phyloP scores from a whole-genome alignment of 2,329 filamentous ascomycete species.

The Colletotrichum tamarilloi region DNA sequence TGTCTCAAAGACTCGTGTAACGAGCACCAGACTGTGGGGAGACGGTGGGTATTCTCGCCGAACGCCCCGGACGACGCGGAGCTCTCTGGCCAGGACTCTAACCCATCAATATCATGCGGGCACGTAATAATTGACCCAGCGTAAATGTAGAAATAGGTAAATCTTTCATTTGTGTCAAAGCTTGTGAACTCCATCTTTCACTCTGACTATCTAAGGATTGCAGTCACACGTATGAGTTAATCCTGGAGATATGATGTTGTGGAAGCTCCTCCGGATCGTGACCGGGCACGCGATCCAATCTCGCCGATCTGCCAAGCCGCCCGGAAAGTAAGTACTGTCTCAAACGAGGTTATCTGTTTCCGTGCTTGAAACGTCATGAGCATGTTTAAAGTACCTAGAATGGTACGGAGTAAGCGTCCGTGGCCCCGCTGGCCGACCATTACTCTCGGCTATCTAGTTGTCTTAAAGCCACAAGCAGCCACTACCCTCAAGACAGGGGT shows the following conservation, averaged over 20 bases:
- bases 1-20: background rate
- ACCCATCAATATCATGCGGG: no score
- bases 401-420: no score
- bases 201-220: no score
- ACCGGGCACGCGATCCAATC: constrained; percentile 8
- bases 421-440: background rate
- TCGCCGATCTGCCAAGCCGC: constrained; percentile 18
- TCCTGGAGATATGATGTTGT: background rate
- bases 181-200: background rate
- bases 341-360: background rate
- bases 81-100: no score
- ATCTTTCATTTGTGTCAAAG: no score
- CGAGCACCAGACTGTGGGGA: background rate
- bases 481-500: no score
- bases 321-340: background rate
- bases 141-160: no score
- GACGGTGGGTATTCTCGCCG: background rate
- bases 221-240: no score
- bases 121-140: no score
- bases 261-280: background rate
- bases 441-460: background rate
- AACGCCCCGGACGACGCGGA: background rate
- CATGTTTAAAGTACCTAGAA: background rate
- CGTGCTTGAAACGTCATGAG: background rate
- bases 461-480: constrained; percentile 4